Conservation (phyloP, 352 stramenopile species). For the Pseudoperonospora humuli region DNA sequence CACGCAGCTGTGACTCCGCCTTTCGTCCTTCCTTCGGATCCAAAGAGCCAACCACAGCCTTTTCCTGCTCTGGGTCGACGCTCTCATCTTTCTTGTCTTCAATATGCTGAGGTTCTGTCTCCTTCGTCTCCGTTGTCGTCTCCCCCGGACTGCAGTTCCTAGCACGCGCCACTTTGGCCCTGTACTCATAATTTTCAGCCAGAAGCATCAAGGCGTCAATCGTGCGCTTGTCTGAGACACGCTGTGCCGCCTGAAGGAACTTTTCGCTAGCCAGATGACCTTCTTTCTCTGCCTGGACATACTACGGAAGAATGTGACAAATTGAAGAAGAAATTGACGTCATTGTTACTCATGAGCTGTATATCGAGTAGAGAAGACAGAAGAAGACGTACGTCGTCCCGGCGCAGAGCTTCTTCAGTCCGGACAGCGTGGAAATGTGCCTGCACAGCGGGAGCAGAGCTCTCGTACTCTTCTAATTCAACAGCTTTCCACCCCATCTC, state of each 20-base stretch:
- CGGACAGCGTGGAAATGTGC: constrained; percentile 73
- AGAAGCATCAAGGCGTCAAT: constrained; percentile 63
- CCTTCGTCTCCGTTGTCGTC: constrained; percentile 6
- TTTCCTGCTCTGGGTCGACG: background rate
- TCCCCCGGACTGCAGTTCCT: constrained; percentile 25
- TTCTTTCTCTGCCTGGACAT: constrained; percentile 50
- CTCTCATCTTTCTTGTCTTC: constrained; percentile 2
- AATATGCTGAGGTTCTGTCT: background rate
- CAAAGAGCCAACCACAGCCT: background rate
- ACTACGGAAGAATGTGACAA: constrained; percentile 20
- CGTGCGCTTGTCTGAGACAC: constrained; percentile 53
- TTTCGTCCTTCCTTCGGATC: constrained; percentile 32
- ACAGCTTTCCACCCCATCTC: constrained; percentile 51
- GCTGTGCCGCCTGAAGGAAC: constrained; percentile 54
- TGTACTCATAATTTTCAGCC: constrained; percentile 74
- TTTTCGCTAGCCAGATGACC: constrained; percentile 57
- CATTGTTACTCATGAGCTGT: background rate
- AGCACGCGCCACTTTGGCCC: constrained; percentile 48
- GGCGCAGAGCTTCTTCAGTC: constrained; percentile 49
- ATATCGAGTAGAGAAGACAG: background rate
- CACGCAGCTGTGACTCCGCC: constrained; percentile 52
- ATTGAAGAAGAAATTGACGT: background rate
- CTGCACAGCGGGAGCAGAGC: constrained; percentile 61
- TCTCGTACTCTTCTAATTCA: constrained; percentile 66
- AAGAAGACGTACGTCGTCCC: constrained; percentile 41